Conservation (phyloP, 805 yeast genomes). For the Lipomyces japonicus region DNA sequence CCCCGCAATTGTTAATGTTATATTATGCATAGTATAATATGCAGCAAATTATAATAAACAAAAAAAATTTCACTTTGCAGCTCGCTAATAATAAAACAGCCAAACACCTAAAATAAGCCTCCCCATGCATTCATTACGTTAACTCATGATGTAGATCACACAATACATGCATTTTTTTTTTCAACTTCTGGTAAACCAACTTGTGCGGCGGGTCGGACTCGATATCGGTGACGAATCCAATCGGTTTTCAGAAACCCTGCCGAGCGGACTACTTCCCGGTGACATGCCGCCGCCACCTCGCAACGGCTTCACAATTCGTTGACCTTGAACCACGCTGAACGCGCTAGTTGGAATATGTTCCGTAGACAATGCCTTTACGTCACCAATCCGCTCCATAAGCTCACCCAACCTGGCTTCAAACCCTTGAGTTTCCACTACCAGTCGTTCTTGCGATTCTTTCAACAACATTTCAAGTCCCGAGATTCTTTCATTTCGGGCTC, state of each 20-base stretch:
- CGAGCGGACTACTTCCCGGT: neutral
- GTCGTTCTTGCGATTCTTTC: conserved; percentile 48
- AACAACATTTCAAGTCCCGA: conserved; percentile 50
- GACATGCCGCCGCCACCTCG: conserved; percentile 47
- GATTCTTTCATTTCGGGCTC: conserved; percentile 55
- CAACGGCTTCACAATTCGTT: conserved; percentile 59
- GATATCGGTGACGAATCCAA: neutral
- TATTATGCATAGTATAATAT: too few species aligned
- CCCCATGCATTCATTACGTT: too few species aligned
- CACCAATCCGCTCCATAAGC: conserved; percentile 29
- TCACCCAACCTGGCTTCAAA: conserved; percentile 41
- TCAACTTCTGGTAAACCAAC: too few species aligned
- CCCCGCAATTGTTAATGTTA: too few species aligned
- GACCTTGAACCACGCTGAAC: conserved; percentile 12
- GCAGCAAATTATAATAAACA: too few species aligned
- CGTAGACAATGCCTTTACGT: conserved; percentile 26
- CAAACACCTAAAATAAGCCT: too few species aligned
- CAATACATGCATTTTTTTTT: too few species aligned
- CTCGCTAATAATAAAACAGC: too few species aligned
- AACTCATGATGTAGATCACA: too few species aligned
- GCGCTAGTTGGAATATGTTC: conserved; percentile 5
- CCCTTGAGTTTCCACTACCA: conserved; percentile 47
- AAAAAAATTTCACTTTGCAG: too few species aligned
- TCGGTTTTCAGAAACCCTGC: neutral
- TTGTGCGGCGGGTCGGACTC: neutral